phyloP scores from a whole-genome alignment of 2,329 filamentous ascomycete genomes.

The Anthostomella pinea region DNA sequence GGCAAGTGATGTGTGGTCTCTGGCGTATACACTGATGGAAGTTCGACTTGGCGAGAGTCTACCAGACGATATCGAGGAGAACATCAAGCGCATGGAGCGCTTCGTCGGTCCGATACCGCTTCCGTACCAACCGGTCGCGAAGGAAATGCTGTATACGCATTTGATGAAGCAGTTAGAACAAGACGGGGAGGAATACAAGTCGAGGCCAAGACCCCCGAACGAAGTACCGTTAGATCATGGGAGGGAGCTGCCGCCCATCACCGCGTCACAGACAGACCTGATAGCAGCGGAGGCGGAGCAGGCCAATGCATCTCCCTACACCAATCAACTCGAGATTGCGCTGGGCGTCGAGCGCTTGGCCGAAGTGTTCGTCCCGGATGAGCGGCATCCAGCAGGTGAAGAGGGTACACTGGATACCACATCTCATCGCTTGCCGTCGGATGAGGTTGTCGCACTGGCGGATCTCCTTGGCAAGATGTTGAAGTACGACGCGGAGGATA shows the following conservation, averaged over 20 bases:
- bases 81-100: slow-evolving; percentile 6
- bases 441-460: slow-evolving; percentile 3
- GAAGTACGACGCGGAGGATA: slow-evolving; percentile 2
- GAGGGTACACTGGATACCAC: too few relatives aligned
- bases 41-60: too few relatives aligned
- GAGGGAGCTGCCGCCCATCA: too few relatives aligned
- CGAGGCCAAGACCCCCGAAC: not conserved
- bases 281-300: too few relatives aligned
- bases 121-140: slow-evolving; percentile 4
- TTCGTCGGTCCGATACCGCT: slow-evolving; percentile 6
- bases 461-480: slow-evolving; percentile 10
- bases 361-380: not conserved
- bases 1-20: slow-evolving; percentile 14
- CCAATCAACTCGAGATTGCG: too few relatives aligned
- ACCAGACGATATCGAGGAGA: not conserved
- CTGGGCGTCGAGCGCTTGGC: not conserved
- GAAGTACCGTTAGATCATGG: too few relatives aligned
- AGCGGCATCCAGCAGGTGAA: not conserved
- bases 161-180: not conserved
- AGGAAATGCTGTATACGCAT: not conserved
- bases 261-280: too few relatives aligned
- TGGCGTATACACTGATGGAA: slow-evolving; percentile 10
- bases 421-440: slow-evolving; percentile 1
- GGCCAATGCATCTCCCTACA: too few relatives aligned
- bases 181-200: not conserved